phyloP scores from a whole-genome alignment of 441 rosid species.

The Bruguiera hainesii region DNA sequence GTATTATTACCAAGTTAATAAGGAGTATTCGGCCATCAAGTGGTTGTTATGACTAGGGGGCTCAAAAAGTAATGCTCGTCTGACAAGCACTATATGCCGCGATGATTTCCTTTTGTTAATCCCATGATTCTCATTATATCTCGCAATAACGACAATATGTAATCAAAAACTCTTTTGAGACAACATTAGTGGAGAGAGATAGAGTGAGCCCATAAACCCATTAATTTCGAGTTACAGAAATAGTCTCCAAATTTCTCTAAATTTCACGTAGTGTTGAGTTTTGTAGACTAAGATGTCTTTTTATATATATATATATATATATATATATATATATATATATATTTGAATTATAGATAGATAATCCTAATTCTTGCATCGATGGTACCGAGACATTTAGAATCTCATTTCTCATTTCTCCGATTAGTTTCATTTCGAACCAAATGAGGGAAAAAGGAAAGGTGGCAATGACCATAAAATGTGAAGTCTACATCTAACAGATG shows the following conservation, averaged over 20 bases:
- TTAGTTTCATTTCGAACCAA: slow-evolving; percentile 3
- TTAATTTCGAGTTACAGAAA: not conserved
- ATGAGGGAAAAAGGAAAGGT: not conserved
- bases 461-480: not conserved
- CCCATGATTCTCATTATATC: slow-evolving; percentile 10
- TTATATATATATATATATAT: no score
- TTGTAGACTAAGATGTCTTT: no score
- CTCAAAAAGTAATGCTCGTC: slow-evolving; percentile 13
- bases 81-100: slow-evolving; percentile 25
- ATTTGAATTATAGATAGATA: no score
- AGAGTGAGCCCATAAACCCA: no score
- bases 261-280: no score
- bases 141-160: slow-evolving; percentile 11
- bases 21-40: not conserved
- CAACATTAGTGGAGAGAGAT: not conserved
- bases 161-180: not conserved
- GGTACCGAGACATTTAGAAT: no score
- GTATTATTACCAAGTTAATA: no score
- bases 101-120: slow-evolving; percentile 23
- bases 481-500: not conserved
- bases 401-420: not conserved
- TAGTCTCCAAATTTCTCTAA: no score
- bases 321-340: no score
- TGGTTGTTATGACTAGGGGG: not conserved
- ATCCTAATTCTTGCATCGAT: no score